Conservation (phyloP, 2,329 filamentous ascomycete species). For the Pseudogymnoascus sp. region DNA sequence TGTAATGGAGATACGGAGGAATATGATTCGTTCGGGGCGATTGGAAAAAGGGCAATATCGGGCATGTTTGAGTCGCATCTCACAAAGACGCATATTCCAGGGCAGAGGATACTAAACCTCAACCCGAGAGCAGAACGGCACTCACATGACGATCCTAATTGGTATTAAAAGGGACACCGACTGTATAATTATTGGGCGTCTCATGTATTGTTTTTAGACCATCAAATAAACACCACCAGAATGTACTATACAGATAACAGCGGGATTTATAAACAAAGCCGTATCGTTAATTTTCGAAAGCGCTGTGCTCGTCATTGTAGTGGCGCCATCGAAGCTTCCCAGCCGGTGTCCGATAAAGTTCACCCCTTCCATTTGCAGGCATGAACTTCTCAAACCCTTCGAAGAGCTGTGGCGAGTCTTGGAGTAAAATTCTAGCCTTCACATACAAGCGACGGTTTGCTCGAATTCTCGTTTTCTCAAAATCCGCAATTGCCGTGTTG, state of each 20-base stretch:
- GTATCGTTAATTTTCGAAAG: not conserved
- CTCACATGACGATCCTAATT: constrained; percentile 48
- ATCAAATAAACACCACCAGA: not conserved
- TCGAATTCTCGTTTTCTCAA: not conserved
- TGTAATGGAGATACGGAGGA: constrained; percentile 36
- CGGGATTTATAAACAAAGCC: not conserved
- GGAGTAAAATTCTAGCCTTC: not conserved
- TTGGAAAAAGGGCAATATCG: constrained; percentile 48
- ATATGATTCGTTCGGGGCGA: constrained; percentile 46
- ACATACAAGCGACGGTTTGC: not conserved
- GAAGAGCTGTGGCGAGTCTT: not conserved
- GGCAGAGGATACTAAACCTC: constrained; percentile 49
- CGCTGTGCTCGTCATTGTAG: not conserved
- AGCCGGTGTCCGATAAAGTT: not conserved
- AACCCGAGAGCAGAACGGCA: constrained; percentile 48
- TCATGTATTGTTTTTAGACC: not conserved
- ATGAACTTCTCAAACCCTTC: not conserved
- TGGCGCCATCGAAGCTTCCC: not conserved
- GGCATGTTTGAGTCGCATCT: constrained; percentile 52
- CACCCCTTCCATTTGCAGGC: not conserved
- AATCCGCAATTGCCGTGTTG: not conserved
- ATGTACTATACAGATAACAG: not conserved
- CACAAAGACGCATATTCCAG: constrained; percentile 45
- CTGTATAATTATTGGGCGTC: not conserved
- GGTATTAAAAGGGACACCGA: constrained; percentile 39